These are phyloP conservation scores for Agrocybe pediades DNA, from an alignment of 768 basidiomycete species.

Conservation along the genomic window DNA sequence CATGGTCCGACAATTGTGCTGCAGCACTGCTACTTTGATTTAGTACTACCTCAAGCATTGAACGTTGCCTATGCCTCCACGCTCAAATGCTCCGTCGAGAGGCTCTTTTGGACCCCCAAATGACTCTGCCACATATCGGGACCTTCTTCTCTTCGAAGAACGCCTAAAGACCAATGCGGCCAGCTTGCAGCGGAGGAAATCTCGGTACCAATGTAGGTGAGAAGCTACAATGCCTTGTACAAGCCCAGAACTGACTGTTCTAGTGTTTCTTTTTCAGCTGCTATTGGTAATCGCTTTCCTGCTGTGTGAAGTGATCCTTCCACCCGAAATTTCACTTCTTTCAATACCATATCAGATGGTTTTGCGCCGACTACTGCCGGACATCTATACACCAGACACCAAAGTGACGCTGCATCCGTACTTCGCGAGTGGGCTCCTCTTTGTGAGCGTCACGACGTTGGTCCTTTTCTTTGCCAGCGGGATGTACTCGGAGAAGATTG, in stretches of 20 bases:
- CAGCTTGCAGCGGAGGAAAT: conserved; percentile 76
- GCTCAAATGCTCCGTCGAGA: conserved; percentile 38
- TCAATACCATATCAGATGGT: conserved; percentile 58
- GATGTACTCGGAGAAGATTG: conserved; percentile 95
- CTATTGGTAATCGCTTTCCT: conserved; percentile 70
- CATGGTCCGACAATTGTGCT: too few species aligned
- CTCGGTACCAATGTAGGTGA: conserved; percentile 76
- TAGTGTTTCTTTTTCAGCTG: conserved; percentile 79
- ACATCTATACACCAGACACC: conserved; percentile 41
- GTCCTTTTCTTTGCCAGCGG: conserved; percentile 96
- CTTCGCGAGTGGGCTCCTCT: conserved; percentile 75
- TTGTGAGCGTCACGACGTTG: conserved; percentile 88
- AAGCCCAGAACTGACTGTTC: conserved; percentile 11
- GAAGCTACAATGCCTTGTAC: neutral
- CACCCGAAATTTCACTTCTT: conserved; percentile 62
- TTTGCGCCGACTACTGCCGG: conserved; percentile 54
- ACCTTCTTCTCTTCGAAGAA: conserved; percentile 92
- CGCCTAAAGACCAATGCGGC: conserved; percentile 92
- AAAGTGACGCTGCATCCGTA: conserved; percentile 67
- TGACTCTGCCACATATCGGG: conserved; percentile 81
- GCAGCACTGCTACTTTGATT: neutral
- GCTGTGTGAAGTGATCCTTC: conserved; percentile 72
- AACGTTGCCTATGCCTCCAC: conserved; percentile 33
- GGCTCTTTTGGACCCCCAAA: conserved; percentile 53
- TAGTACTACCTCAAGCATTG: conserved; percentile 3